Percentiles rank a stretch among this genome's conserved stretches.
Evolutionary conservation across 768 basidiomycete genomes (phyloP).

Genomic region (Rossbeevera mucosa): DNA sequence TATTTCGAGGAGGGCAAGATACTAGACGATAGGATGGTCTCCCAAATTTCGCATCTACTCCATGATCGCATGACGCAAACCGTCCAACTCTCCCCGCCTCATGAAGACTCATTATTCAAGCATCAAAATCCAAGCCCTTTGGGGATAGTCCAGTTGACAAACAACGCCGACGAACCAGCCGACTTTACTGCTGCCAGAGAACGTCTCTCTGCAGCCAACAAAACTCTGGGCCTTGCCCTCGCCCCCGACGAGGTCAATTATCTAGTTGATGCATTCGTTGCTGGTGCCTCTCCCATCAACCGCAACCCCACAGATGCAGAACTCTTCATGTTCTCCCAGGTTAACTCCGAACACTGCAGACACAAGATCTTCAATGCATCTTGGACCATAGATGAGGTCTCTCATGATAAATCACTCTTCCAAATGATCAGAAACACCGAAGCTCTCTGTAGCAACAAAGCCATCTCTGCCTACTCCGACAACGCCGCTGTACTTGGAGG

Average conservation of each 20-base stretch:
- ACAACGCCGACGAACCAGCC: slow-evolving; percentile 16
- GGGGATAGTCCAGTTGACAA: slow-evolving; percentile 60
- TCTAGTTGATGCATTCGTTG: slow-evolving; percentile 81
- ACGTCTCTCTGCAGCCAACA: slow-evolving; percentile 73
- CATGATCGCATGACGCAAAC: slow-evolving; percentile 97
- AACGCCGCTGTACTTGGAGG: slow-evolving; percentile 95
- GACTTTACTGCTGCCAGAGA: slow-evolving; percentile 45
- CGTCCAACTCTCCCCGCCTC: slow-evolving; percentile 56
- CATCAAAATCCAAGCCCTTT: slow-evolving; percentile 65
- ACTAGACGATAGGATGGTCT: slow-evolving; percentile 46
- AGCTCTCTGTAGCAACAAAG: slow-evolving; percentile 63
- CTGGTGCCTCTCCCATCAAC: slow-evolving; percentile 59
- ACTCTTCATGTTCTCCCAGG: slow-evolving; percentile 99
- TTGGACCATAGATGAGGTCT: slow-evolving; percentile 80
- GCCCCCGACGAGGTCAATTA: slow-evolving; percentile 89
- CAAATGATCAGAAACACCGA: slow-evolving; percentile 98
- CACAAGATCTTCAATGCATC: slow-evolving; percentile 99
- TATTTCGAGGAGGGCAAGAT: slow-evolving; percentile 36
- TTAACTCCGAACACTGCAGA: slow-evolving; percentile 99
- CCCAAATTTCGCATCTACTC: slow-evolving; percentile 60
- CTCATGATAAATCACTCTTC: slow-evolving; percentile 74
- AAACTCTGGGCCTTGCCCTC: slow-evolving; percentile 83
- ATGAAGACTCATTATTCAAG: slow-evolving; percentile 51
- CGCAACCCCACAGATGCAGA: slow-evolving; percentile 96
- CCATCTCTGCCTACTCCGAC: slow-evolving; percentile 95